Conservation (phyloP, 176 grass and related monocot species). For the Neostapfia colusana region DNA sequence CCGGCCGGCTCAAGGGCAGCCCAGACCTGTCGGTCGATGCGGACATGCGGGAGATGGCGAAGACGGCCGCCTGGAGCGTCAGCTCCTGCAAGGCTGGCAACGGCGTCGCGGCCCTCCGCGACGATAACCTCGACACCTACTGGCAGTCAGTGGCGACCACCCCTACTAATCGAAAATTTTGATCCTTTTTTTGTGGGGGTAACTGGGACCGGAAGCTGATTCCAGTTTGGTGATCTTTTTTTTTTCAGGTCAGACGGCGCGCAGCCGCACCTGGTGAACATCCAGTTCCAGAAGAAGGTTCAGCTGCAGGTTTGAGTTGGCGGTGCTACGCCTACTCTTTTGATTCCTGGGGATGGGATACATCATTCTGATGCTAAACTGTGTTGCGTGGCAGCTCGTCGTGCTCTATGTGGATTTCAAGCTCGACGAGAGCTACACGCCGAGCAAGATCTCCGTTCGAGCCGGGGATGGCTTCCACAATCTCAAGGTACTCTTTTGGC, state of each 20-base stretch:
- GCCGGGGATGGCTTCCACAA: slow-evolving; percentile 97
- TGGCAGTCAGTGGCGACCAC: slow-evolving; percentile 52
- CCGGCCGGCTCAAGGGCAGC: slow-evolving; percentile 54
- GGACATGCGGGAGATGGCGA: slow-evolving; percentile 76
- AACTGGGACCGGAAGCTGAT: not conserved
- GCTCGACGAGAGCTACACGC: slow-evolving; percentile 94
- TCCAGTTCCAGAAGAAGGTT: slow-evolving; percentile 95
- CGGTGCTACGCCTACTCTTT: not conserved
- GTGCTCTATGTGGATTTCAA: slow-evolving; percentile 95
- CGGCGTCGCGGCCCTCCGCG: slow-evolving; percentile 74
- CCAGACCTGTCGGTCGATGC: slow-evolving; percentile 57
- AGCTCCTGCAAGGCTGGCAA: slow-evolving; percentile 94
- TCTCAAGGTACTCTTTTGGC: slow-evolving; percentile 61
- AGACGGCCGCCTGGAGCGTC: slow-evolving; percentile 88
- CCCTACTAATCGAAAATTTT: not conserved
- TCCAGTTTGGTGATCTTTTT: not conserved
- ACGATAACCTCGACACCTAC: slow-evolving; percentile 78
- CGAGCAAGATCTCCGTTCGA: slow-evolving; percentile 91
- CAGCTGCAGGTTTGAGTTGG: slow-evolving; percentile 63
- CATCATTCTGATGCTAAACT: slow-evolving; percentile 14
- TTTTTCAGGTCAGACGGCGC: slow-evolving; percentile 79
- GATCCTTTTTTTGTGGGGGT: not conserved
- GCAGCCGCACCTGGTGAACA: slow-evolving; percentile 94
- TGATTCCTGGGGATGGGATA: not conserved
- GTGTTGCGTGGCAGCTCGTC: slow-evolving; percentile 53